Evolutionary conservation across 805 yeast species (phyloP).

Genomic region (Saturnispora sekii): DNA sequence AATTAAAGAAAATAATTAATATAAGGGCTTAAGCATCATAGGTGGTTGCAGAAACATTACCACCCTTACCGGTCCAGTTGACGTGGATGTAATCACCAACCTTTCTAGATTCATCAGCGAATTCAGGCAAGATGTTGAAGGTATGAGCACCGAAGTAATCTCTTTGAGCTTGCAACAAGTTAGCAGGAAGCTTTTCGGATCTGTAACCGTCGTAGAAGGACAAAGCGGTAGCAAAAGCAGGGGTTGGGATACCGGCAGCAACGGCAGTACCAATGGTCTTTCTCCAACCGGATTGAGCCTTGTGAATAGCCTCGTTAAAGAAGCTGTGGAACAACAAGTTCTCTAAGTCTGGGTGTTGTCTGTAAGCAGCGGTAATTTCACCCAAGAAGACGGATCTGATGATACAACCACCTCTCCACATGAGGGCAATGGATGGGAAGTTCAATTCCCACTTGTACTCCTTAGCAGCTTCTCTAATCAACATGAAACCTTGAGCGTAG

Average conservation of each 20-base stretch:
- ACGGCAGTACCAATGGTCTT: slow-evolving; percentile 68
- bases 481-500: slow-evolving; percentile 99
- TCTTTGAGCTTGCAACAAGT: slow-evolving; percentile 98
- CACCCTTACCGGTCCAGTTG: slow-evolving; percentile 99
- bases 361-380: slow-evolving; percentile 94
- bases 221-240: slow-evolving; percentile 95
- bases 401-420: slow-evolving; percentile 99
- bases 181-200: slow-evolving; percentile 91
- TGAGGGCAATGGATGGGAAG: slow-evolving; percentile 96
- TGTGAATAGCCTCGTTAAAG: slow-evolving; percentile 82
- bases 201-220: slow-evolving; percentile 98
- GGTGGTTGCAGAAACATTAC: slow-evolving; percentile 91
- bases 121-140: slow-evolving; percentile 87
- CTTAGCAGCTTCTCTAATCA: slow-evolving; percentile 95
- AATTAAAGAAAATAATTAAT: no score
- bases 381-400: slow-evolving; percentile 97
- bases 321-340: slow-evolving; percentile 92
- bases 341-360: slow-evolving; percentile 86
- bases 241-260: slow-evolving; percentile 88
- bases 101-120: slow-evolving; percentile 67
- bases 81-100: slow-evolving; percentile 79
- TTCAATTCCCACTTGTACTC: slow-evolving; percentile 95
- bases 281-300: slow-evolving; percentile 97
- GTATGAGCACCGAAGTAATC: slow-evolving; percentile 99
- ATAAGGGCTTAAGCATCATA: slow-evolving; percentile 66